Conservation (phyloP, 2,329 filamentous ascomycete genomes). For the Eutypa lata region DNA sequence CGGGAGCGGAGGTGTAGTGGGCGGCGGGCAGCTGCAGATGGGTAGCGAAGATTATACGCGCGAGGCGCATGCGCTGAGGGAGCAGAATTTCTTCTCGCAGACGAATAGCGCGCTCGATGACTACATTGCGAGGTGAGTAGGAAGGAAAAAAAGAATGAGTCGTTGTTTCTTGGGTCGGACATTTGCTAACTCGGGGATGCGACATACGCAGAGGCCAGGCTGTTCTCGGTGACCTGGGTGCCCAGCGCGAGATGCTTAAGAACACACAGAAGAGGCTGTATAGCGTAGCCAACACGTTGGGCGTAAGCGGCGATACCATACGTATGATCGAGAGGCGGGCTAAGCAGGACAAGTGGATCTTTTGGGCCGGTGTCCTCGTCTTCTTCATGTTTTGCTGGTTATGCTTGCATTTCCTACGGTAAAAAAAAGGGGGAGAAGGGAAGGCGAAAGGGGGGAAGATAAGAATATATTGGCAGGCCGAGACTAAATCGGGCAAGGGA, state of each 20-base stretch:
- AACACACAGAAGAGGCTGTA: conserved; percentile 89
- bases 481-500: too few relatives aligned
- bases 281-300: conserved; percentile 88
- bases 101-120: conserved; percentile 88
- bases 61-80: conserved; percentile 80
- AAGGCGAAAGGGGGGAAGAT: conserved; percentile 5
- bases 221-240: conserved; percentile 81
- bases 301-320: conserved; percentile 92
- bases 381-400: conserved; percentile 93
- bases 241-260: conserved; percentile 93
- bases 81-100: conserved; percentile 81
- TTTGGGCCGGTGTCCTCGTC: conserved; percentile 78
- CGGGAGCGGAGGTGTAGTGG: conserved; percentile 26
- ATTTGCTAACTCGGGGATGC: neutral
- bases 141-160: too few relatives aligned
- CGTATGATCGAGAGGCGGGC: conserved; percentile 92
- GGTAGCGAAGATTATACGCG: conserved; percentile 63
- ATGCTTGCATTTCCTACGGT: conserved; percentile 80
- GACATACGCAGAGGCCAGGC: conserved; percentile 62
- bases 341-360: conserved; percentile 97
- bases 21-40: conserved; percentile 38
- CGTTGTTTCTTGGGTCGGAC: too few relatives aligned
- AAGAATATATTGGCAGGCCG: neutral
- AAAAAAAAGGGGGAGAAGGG: conserved; percentile 8
- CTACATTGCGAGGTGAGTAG: conserved; percentile 69